These are phyloP conservation scores for Suhomyces sp. DNA, from an alignment of 805 yeast genomes.

Conservation along the genomic window DNA sequence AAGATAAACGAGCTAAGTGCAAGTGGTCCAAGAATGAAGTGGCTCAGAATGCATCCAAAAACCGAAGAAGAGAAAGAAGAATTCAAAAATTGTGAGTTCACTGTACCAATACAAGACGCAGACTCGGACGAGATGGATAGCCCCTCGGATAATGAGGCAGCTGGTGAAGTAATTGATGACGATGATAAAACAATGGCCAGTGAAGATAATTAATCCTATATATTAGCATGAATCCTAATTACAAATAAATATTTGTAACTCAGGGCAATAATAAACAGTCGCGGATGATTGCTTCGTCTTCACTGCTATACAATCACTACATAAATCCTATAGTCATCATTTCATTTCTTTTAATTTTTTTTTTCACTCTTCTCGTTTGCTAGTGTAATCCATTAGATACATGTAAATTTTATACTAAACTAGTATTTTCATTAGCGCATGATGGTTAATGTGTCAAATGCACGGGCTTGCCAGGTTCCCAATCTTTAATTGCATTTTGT, in stretches of 20 bases:
- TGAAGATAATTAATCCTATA: constrained; percentile 15
- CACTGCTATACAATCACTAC: not conserved
- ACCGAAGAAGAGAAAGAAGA: constrained; percentile 61
- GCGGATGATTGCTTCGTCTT: not conserved
- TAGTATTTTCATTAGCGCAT: not conserved
- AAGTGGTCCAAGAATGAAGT: constrained; percentile 92
- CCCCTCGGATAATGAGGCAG: constrained; percentile 17
- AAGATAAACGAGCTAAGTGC: constrained; percentile 67
- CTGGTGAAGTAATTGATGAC: constrained; percentile 21
- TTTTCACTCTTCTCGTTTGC: not conserved
- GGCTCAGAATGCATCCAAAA: constrained; percentile 81
- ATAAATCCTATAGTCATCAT: not conserved
- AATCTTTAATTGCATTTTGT: constrained; percentile 66
- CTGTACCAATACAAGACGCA: constrained; percentile 36
- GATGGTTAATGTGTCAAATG: constrained; percentile 50
- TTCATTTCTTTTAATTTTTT: constrained; percentile 1
- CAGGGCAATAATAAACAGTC: not conserved
- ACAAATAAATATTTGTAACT: not conserved
- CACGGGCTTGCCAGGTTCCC: constrained; percentile 71
- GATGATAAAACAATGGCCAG: constrained; percentile 46
- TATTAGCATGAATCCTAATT: not conserved
- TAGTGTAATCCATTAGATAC: not conserved
- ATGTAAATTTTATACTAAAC: not conserved
- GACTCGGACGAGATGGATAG: constrained; percentile 23
- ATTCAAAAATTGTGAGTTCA: constrained; percentile 61